phyloP scores from a whole-genome alignment of 1,139 yeast genomes.

The Hansenula sp. region DNA sequence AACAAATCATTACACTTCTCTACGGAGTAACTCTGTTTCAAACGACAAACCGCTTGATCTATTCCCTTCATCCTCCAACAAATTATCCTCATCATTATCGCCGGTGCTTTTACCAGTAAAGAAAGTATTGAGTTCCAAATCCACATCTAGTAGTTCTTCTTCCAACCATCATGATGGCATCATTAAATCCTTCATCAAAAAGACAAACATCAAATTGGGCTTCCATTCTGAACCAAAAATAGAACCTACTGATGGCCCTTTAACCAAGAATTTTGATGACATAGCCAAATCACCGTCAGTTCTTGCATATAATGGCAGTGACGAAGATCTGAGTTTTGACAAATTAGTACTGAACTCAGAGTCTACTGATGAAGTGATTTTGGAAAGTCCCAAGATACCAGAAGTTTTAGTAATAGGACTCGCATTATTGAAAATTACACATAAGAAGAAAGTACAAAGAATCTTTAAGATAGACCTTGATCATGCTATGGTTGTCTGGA shows the following conservation, averaged over 20 bases:
- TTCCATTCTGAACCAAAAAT: background rate
- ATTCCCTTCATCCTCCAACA: background rate
- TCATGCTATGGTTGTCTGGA: conserved; percentile 48
- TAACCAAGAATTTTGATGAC: conserved; percentile 18
- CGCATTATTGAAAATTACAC: conserved; percentile 58
- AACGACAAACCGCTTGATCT: background rate
- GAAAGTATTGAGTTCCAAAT: conserved; percentile 2
- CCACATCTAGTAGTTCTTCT: background rate
- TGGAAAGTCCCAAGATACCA: conserved; percentile 26
- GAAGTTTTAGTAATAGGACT: conserved; percentile 31
- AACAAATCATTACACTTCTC: conserved; percentile 14
- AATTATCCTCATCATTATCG: conserved; percentile 1
- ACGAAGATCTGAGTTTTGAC: conserved; percentile 2
- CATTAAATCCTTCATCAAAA: conserved; percentile 9
- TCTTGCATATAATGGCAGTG: background rate
- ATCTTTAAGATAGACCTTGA: conserved; percentile 40
- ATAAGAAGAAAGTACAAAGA: conserved; percentile 57
- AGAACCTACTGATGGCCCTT: conserved; percentile 19
- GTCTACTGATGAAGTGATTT: conserved; percentile 4
- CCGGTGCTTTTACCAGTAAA: conserved; percentile 6
- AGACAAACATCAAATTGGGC: conserved; percentile 5
- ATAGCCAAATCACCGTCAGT: conserved; percentile 3
- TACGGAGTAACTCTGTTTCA: conserved; percentile 7
- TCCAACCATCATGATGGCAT: conserved; percentile 7
- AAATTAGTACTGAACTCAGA: background rate